Conservation (phyloP, 1,139 yeast genomes). For the Diutina neorugosa region DNA sequence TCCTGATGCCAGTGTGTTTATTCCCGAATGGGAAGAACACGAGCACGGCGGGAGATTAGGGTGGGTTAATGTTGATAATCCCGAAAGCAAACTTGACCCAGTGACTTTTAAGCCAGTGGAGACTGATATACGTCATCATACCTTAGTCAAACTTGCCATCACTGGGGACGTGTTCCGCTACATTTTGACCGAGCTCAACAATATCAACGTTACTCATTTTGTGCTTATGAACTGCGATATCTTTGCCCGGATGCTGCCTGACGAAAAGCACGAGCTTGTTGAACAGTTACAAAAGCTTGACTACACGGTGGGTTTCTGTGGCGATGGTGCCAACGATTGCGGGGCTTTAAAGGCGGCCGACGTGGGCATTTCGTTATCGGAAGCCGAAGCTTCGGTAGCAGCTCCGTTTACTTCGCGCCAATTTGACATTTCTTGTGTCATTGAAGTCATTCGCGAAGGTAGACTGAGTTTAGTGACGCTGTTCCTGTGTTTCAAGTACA, state of each 20-base stretch:
- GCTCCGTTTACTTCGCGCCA: constrained; percentile 91
- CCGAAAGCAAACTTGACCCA: constrained; percentile 44
- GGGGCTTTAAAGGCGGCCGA: constrained; percentile 97
- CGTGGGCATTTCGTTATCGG: constrained; percentile 89
- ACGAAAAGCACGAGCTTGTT: constrained; percentile 91
- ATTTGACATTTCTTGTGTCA: constrained; percentile 86
- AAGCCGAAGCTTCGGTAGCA: constrained; percentile 97
- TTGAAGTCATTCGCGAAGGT: constrained; percentile 87
- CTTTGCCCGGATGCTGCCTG: constrained; percentile 97
- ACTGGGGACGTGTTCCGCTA: constrained; percentile 88
- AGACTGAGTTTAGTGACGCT: constrained; percentile 90
- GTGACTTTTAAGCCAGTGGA: constrained; percentile 43
- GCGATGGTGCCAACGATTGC: constrained; percentile 96
- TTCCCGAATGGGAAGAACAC: constrained; percentile 46
- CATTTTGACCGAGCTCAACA: constrained; percentile 45
- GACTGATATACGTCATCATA: constrained; percentile 10
- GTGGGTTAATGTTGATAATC: constrained; percentile 59
- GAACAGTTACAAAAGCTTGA: constrained; percentile 74
- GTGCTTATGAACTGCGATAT: constrained; percentile 65
- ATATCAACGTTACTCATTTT: constrained; percentile 30
- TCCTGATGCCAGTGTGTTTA: constrained; percentile 38
- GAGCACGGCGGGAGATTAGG: constrained; percentile 15
- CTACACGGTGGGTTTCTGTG: constrained; percentile 94
- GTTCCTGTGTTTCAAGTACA: constrained; percentile 92
- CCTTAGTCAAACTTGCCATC: constrained; percentile 44